phyloP scores from a whole-genome alignment of 2,329 filamentous ascomycete species.

The Epichloe sylvatica region DNA sequence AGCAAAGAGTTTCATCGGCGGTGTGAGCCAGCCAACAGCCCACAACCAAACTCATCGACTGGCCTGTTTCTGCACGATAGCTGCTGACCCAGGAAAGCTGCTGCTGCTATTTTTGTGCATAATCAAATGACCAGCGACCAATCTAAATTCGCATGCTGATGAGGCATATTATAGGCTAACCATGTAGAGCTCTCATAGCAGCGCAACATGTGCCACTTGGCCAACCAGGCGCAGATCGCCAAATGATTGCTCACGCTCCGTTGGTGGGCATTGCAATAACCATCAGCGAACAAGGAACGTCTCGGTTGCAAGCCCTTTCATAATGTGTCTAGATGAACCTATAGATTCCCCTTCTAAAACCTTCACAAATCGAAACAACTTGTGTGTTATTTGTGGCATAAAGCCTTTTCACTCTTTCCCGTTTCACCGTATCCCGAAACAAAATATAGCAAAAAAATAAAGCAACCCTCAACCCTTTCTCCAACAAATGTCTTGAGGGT shows the following conservation, averaged over 20 bases:
- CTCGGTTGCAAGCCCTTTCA: background rate
- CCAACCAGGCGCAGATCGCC: background rate
- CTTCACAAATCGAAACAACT: background rate
- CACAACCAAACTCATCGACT: background rate
- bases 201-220: background rate
- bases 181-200: too few relatives aligned
- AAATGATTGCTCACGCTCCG: too few relatives aligned
- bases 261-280: background rate
- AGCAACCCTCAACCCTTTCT: background rate
- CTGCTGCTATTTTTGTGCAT: too few relatives aligned
- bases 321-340: background rate
- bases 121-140: too few relatives aligned
- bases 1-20: background rate
- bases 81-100: too few relatives aligned
- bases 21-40: background rate
- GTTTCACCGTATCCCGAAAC: background rate
- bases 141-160: too few relatives aligned
- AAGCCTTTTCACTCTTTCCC: background rate
- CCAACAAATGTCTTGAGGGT: background rate
- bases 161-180: too few relatives aligned
- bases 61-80: background rate
- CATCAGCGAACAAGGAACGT: background rate
- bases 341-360: background rate
- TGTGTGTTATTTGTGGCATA: background rate
- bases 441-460: too few relatives aligned